Evolutionary conservation across 345 rosid genomes (phyloP).

Genomic region (Aegle marmelos): DNA sequence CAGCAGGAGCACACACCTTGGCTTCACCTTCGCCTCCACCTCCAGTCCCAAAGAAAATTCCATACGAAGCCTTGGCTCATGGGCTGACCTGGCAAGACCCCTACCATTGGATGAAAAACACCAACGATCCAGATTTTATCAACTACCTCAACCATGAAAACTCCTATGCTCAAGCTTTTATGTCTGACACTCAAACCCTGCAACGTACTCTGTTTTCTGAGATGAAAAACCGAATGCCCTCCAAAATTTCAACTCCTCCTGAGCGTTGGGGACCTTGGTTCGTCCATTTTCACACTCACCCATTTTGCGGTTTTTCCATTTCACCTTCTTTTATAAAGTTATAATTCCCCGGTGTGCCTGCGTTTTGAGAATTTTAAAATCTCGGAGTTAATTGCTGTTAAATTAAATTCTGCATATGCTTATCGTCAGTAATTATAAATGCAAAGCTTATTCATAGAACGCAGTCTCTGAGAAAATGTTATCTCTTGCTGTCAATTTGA

Average conservation of each 20-base stretch:
- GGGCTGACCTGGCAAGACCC: slow-evolving; percentile 72
- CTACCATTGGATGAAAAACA: slow-evolving; percentile 76
- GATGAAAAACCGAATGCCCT: slow-evolving; percentile 64
- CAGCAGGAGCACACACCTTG: slow-evolving; percentile 25
- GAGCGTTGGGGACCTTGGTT: slow-evolving; percentile 94
- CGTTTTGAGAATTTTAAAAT: too few species aligned
- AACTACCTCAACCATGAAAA: slow-evolving; percentile 61
- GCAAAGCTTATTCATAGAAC: not conserved
- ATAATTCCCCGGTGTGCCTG: not conserved
- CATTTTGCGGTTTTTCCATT: not conserved
- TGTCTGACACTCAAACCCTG: slow-evolving; percentile 63
- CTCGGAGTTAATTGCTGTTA: too few species aligned
- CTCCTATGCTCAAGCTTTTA: slow-evolving; percentile 72
- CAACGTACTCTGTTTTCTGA: slow-evolving; percentile 48
- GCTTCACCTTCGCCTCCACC: slow-evolving; percentile 44
- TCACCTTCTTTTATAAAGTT: not conserved
- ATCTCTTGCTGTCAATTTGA: not conserved
- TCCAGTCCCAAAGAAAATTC: slow-evolving; percentile 58
- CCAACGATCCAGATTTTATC: slow-evolving; percentile 48
- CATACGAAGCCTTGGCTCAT: slow-evolving; percentile 50
- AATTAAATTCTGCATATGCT: not conserved
- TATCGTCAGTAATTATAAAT: not conserved
- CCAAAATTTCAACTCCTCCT: slow-evolving; percentile 57
- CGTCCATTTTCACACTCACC: slow-evolving; percentile 18
- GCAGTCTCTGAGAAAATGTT: not conserved